phyloP scores from a whole-genome alignment of 1,139 yeast species.

The Waltiozyma sp. region DNA sequence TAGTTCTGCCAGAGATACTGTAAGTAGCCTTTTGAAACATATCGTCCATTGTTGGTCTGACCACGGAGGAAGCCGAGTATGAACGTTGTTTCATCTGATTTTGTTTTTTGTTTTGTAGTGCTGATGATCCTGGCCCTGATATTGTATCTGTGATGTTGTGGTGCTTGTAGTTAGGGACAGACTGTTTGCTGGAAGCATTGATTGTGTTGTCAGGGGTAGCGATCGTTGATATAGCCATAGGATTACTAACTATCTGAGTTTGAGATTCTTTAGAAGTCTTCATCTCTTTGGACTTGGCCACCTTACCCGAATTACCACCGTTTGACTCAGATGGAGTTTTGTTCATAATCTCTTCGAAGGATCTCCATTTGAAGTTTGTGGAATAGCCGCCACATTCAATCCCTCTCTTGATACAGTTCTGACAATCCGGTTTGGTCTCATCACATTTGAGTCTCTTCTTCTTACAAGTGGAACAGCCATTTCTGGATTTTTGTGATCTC shows the following conservation, averaged over 20 bases:
- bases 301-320: neutral
- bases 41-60: slow-evolving; percentile 21
- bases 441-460: slow-evolving; percentile 47
- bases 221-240: neutral
- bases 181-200: neutral
- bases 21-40: slow-evolving; percentile 44
- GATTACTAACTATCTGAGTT: neutral
- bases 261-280: neutral
- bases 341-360: slow-evolving; percentile 29
- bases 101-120: neutral
- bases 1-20: slow-evolving; percentile 41
- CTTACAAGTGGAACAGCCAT: slow-evolving; percentile 45
- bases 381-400: slow-evolving; percentile 54
- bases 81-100: neutral
- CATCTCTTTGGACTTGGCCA: neutral
- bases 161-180: neutral
- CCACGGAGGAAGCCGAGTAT: neutral
- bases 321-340: neutral
- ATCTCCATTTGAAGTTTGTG: slow-evolving; percentile 52
- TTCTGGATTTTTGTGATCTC: slow-evolving; percentile 15
- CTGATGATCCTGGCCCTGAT: neutral
- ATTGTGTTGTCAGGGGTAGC: neutral
- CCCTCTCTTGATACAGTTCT: slow-evolving; percentile 24
- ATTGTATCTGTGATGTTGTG: neutral
- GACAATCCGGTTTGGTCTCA: slow-evolving; percentile 11